phyloP scores from a whole-genome alignment of 331 rosid species.

The Erythrophleum ivorense region DNA sequence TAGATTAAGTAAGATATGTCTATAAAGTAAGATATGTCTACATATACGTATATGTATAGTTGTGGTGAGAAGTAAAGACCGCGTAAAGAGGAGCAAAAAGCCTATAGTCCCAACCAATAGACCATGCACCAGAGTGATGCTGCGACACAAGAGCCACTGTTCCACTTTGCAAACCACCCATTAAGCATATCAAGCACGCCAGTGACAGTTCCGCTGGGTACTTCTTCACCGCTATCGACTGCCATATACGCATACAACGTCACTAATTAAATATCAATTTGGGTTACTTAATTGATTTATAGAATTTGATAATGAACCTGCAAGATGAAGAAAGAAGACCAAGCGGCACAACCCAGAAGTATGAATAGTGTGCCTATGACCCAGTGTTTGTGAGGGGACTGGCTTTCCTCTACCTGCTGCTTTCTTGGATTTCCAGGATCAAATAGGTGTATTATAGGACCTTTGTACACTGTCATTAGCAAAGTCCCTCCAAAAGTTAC shows the following conservation, averaged over 20 bases:
- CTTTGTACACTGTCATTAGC: conserved; percentile 51
- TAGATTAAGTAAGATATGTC: too few species aligned
- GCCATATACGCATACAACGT: background rate
- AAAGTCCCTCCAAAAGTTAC: conserved; percentile 42
- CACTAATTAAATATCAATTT: background rate
- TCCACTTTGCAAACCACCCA: conserved; percentile 57
- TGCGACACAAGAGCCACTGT: conserved; percentile 58
- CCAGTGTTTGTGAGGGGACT: conserved; percentile 40
- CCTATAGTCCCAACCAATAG: conserved; percentile 58
- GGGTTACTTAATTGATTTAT: background rate
- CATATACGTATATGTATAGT: too few species aligned
- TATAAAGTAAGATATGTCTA: too few species aligned
- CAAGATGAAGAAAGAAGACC: conserved; percentile 51
- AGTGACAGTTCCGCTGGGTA: conserved; percentile 73
- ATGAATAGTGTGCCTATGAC: conserved; percentile 43
- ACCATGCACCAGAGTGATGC: conserved; percentile 59
- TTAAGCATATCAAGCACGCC: conserved; percentile 67
- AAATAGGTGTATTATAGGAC: conserved; percentile 38
- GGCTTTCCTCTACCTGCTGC: background rate
- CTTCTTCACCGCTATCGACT: conserved; percentile 65
- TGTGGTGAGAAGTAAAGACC: conserved; percentile 44
- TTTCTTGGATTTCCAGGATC: conserved; percentile 9
- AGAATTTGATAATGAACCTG: conserved; percentile 27
- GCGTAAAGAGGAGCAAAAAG: conserved; percentile 70
- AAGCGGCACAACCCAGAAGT: conserved; percentile 42